Conservation (phyloP, 2,329 filamentous ascomycete genomes). For the Didymella keratinophila region DNA sequence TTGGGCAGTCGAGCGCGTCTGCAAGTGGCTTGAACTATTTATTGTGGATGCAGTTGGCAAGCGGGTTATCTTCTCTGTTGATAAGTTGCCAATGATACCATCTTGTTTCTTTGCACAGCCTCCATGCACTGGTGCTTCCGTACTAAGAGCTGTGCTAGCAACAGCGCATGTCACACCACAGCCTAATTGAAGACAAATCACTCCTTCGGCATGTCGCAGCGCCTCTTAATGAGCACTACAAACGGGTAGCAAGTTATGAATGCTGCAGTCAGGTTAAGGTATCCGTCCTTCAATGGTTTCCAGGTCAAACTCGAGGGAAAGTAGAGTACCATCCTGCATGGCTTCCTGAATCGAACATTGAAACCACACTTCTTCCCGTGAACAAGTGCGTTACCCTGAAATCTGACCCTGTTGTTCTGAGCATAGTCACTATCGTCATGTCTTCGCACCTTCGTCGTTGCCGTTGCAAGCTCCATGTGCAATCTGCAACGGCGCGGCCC, state of each 20-base stretch:
- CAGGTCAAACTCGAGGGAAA: too few species aligned
- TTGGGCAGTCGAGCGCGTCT: not conserved
- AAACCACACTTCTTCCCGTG: not conserved
- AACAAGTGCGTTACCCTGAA: not conserved
- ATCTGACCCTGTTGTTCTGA: not conserved
- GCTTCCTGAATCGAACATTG: not conserved
- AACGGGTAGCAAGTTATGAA: too few species aligned
- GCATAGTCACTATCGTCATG: not conserved
- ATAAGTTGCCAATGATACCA: constrained; percentile 23
- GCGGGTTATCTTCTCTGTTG: constrained; percentile 16
- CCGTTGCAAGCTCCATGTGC: not conserved
- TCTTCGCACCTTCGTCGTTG: not conserved
- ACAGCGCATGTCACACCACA: not conserved
- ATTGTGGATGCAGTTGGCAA: constrained; percentile 1
- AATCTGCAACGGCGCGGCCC: not conserved
- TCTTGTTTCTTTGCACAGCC: constrained; percentile 5
- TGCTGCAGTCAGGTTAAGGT: too few species aligned
- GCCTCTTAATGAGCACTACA: not conserved
- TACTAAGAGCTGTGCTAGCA: not conserved
- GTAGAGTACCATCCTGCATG: not conserved
- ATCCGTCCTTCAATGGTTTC: too few species aligned
- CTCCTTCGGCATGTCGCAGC: not conserved
- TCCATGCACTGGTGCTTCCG: not conserved
- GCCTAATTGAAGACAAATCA: not conserved
- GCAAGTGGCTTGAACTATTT: not conserved